Evolutionary conservation across 345 rosid genomes (phyloP), one percentile per base, ranked within the genome.

Genomic region (Toxicodendron radicans): DNA sequence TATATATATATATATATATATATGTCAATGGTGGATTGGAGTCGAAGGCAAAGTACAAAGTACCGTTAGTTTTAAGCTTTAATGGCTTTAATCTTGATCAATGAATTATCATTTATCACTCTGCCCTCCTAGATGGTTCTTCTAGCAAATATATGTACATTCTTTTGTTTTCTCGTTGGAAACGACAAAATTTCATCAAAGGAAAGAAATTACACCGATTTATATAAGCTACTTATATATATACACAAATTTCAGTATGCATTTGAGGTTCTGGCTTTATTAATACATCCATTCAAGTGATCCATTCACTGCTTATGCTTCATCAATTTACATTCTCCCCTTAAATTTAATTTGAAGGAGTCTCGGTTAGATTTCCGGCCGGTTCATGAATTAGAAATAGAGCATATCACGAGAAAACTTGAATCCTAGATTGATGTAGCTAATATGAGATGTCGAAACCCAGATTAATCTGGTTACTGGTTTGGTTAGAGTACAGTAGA

Each of bases 31-130:
- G 41, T 46, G 65, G 38, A 46, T 60, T 46, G 66, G 20, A 60
- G 45, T 43, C 12, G 7, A 17, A 71, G n/a, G 18, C 32, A 59
- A 46, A 59, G 66, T 45, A 30, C 74, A 27, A 45, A 24, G 74
- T 59, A 46, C 54, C 17, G 23, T 23, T 56, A 70, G 6, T 41
- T 70, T 30, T 23, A 16, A 27, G 17, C 18, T 70, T 43, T 38
- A 23, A 38, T 38, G 43, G 43, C 43, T 38, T 38, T 38, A 38
- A 38, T 38, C 9, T 38, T 38, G 9, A 32, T 52, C 16, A 59
- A 71, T 20, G 45, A 60, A 60, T n/a, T 60, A 46, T 46, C 27
- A 46, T 38, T 7, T 38, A 38, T 60, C n/a, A 10, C 6, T 70
- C 17, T 24, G 24, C 73, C 0, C 43, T 58, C 64, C 2, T 58